Base-by-base conservation (phyloP, 495 filamentous ascomycete genomes). In the Extremus antarcticus region DNA sequence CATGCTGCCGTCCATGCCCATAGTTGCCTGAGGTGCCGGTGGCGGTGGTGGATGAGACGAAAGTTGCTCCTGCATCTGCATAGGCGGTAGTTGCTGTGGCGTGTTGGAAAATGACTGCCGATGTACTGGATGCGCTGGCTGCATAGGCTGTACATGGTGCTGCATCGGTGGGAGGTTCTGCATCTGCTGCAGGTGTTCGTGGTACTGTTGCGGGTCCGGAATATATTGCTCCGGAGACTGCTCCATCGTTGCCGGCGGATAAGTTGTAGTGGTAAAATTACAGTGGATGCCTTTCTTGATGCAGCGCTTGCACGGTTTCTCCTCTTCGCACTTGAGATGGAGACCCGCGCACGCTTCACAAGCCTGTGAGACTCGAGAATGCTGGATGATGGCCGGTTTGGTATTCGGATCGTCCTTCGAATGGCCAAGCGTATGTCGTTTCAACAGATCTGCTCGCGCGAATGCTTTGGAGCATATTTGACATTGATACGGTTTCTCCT, bases 301-400 rank as follows among this genome's bases (percentile, higher is more conserved):
- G 54, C 66, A 68, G 45, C 66, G 40, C 51, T 51, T 63, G 48
- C 66, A 68, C 7, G 66, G 65, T 52, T 67, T 67, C 41, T 63
- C 55, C 38, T 68, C 64, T 45, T 68, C 66, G 39, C 66, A 68
- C 35, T 61, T 63, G 23, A 68, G 51, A 49, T 68, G 64, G 3
- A 58, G 54, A n/a, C 64, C 54, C 3, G 66, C 59, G 47, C 66
- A 68, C 2, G 66, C 63, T 50, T 65, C 63, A 35, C 66, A 68
- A 3, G 66, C 66, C 52, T 68, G 66, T 4, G 59, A 58, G 0
- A 66, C 65, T 3, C 63, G 25, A 41, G 25, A 47, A 21, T 57
- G 57, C 46, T 59, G 53, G 45, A 62, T 55, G n/a, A 52, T 43
- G 10, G 59, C 24, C 40, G 49, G 54, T 32, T 55, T 58, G 10